A percentile compares a stretch with the other conserved stretches of the same genome.
phyloP scores from a whole-genome alignment of 2,329 filamentous ascomycete species.

The Xylaria sp. region DNA sequence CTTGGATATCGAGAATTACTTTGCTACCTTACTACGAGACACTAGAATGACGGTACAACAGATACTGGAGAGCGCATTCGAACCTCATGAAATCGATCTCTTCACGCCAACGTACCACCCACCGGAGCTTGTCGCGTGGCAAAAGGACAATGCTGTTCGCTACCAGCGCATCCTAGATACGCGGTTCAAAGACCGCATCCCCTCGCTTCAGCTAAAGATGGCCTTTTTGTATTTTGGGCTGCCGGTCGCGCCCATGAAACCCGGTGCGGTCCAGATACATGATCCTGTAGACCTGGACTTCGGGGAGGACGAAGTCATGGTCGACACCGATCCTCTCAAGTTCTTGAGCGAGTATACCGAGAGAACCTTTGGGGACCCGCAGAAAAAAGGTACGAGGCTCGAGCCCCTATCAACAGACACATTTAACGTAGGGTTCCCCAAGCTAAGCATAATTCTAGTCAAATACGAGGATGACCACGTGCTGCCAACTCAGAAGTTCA shows the following conservation, averaged over 20 bases:
- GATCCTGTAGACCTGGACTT: conserved; percentile 16
- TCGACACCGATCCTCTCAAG: conserved; percentile 19
- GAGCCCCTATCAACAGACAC: background rate
- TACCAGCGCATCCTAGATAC: conserved; percentile 37
- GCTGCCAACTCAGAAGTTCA: conserved; percentile 4
- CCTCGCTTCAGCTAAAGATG: conserved; percentile 45
- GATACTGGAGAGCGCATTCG: conserved; percentile 41
- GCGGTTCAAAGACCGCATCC: conserved; percentile 35
- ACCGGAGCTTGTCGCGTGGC: conserved; percentile 35
- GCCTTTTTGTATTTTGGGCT: conserved; percentile 52
- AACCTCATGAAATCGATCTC: conserved; percentile 38
- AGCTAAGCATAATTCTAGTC: conserved; percentile 6
- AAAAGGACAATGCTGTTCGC: conserved; percentile 35
- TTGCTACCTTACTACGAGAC: conserved; percentile 32
- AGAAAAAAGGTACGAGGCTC: conserved; percentile 10
- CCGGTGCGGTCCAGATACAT: conserved; percentile 19
- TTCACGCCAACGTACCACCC: conserved; percentile 35
- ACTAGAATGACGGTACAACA: conserved; percentile 30
- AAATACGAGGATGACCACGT: background rate
- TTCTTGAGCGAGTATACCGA: conserved; percentile 29
- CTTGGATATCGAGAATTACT: conserved; percentile 30
- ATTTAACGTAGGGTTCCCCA: background rate
- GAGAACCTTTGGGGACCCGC: conserved; percentile 13
- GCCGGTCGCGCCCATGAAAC: conserved; percentile 45
- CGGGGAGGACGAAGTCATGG: background rate